Conservation (phyloP, 352 stramenopile genomes). For the Globisporangium nodosum region DNA sequence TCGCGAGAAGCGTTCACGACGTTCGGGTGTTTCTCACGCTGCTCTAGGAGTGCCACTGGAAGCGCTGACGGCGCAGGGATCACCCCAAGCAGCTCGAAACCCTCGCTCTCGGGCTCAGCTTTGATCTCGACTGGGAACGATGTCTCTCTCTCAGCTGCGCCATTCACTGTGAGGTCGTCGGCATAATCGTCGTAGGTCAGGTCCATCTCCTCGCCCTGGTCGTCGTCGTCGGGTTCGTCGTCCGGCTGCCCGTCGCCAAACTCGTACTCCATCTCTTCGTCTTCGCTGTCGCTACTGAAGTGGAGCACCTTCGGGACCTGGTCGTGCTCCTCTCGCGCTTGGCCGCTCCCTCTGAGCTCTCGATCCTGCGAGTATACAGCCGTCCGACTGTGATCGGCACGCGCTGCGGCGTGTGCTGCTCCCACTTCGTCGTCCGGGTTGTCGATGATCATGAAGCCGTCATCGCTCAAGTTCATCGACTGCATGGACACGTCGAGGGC, state of each 20-base stretch:
- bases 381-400: not conserved
- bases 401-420: not conserved
- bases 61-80: not conserved
- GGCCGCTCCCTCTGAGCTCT: conserved; percentile 12
- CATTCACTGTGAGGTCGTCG: conserved; percentile 3
- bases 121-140: conserved; percentile 5
- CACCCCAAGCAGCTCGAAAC: not conserved
- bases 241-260: conserved; percentile 3
- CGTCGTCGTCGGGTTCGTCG: conserved; percentile 6
- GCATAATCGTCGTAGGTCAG: not conserved
- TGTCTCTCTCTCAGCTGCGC: conserved; percentile 2
- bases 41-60: not conserved
- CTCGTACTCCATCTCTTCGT: conserved; percentile 20
- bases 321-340: conserved; percentile 18
- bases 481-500: conserved; percentile 69
- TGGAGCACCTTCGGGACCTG: conserved; percentile 32
- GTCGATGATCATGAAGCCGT: conserved; percentile 17
- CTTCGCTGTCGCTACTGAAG: conserved; percentile 37
- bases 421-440: not conserved
- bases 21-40: not conserved
- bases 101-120: conserved; percentile 6
- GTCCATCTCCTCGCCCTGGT: conserved; percentile 1
- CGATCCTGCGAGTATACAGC: conserved; percentile 19
- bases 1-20: conserved; percentile 6
- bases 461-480: conserved; percentile 60